Percentiles rank a stretch among this genome's conserved stretches.
Evolutionary conservation across 495 filamentous ascomycete species (phyloP).

Genomic region (Parathielavia appendiculata): DNA sequence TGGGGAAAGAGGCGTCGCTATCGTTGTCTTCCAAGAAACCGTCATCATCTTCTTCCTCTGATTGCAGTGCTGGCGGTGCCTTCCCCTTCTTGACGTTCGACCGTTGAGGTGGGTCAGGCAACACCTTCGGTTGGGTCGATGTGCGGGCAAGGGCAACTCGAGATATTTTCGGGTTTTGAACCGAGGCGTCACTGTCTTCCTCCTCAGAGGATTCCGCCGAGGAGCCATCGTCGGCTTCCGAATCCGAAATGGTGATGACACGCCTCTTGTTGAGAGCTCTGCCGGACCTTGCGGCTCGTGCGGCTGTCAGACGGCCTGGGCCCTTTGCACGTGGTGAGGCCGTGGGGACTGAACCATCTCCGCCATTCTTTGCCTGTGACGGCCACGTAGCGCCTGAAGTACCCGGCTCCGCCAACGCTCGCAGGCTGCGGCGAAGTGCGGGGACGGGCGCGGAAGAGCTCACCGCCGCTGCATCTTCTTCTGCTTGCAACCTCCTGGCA

Average conservation of each 20-base stretch:
- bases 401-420: constrained; percentile 1
- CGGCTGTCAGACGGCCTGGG: background rate
- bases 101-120: background rate
- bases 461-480: constrained; percentile 47
- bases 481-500: constrained; percentile 55
- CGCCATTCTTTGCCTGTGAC: background rate
- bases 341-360: background rate
- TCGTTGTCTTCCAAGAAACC: background rate
- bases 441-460: background rate
- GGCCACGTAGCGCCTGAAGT: background rate
- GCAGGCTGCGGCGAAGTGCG: constrained; percentile 13
- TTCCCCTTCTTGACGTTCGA: background rate
- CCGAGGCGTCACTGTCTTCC: constrained; percentile 17
- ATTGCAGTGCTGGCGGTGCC: background rate
- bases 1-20: constrained; percentile 10
- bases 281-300: background rate
- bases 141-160: background rate
- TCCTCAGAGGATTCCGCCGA: background rate
- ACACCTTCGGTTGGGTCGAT: background rate
- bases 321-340: background rate
- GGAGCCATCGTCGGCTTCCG: constrained; percentile 10
- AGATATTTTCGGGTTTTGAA: constrained; percentile 3
- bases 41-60: constrained; percentile 11
- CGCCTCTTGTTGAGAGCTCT: constrained; percentile 8
- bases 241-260: constrained; percentile 11